These are phyloP conservation scores for Xylaria sp. DNA, from an alignment of 2,329 filamentous ascomycete species.

Conservation along the genomic window DNA sequence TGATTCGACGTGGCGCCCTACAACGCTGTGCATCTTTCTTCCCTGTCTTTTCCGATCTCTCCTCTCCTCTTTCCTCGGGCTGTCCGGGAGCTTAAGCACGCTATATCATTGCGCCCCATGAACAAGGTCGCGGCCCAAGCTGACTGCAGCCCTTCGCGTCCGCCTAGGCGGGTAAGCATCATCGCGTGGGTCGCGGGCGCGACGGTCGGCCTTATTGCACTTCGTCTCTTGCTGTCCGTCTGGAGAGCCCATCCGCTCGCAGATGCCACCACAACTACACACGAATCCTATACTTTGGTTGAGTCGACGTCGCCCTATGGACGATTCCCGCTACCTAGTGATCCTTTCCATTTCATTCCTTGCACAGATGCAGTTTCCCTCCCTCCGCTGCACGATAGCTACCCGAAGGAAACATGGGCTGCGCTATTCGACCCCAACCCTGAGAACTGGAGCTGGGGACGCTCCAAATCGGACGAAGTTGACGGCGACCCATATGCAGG, in stretches of 20 bases:
- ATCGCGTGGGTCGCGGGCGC: not conserved
- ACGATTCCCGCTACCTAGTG: not conserved
- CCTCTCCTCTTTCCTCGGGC: too few species aligned
- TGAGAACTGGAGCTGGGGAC: constrained; percentile 60
- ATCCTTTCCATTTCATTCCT: constrained; percentile 3
- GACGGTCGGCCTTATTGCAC: not conserved
- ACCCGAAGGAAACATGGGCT: not conserved
- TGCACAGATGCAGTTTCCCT: constrained; percentile 1
- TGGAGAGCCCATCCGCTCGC: not conserved
- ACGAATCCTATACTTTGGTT: not conserved
- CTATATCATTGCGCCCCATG: not conserved
- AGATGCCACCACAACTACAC: not conserved
- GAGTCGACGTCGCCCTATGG: constrained; percentile 1
- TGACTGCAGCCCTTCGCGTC: constrained; percentile 2
- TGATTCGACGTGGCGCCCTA: too few species aligned
- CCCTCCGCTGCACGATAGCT: not conserved
- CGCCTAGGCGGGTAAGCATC: not conserved
- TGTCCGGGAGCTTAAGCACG: not conserved
- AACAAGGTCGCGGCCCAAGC: not conserved
- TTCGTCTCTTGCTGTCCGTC: not conserved
- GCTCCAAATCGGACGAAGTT: constrained; percentile 29
- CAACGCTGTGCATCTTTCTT: too few species aligned
- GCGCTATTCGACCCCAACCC: constrained; percentile 56
- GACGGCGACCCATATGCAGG: constrained; percentile 43
- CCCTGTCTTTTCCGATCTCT: too few species aligned